These are phyloP conservation scores for Erigeron philadelphicus DNA, from an alignment of 140 eudicot species.

Conservation along the genomic window DNA sequence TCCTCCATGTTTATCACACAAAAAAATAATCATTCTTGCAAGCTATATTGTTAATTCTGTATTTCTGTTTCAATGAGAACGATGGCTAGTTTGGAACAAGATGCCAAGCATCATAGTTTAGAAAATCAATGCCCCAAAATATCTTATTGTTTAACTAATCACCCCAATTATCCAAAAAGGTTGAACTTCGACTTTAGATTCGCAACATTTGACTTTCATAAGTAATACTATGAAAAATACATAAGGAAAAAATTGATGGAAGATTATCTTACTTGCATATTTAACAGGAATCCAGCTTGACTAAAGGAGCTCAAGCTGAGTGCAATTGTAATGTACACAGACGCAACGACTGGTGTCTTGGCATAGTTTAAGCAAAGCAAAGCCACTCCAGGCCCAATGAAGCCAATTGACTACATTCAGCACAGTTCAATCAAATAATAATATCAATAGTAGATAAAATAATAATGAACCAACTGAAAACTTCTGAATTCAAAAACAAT, in stretches of 20 bases:
- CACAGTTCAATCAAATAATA: conserved; percentile 3
- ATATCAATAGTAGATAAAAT: not conserved
- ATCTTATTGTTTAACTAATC: not conserved
- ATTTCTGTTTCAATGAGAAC: not conserved
- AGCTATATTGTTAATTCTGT: not conserved
- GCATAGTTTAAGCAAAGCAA: conserved; percentile 80
- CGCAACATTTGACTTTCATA: not conserved
- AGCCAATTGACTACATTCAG: conserved; percentile 72
- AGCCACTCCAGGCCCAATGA: conserved; percentile 91
- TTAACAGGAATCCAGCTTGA: conserved; percentile 97
- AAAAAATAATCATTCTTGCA: not conserved
- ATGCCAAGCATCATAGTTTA: not conserved
- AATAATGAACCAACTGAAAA: too few species aligned
- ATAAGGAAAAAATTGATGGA: not conserved
- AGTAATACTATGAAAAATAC: not conserved
- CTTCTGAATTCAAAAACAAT: too few species aligned
- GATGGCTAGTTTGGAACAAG: not conserved
- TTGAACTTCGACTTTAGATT: not conserved
- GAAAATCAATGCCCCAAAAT: not conserved
- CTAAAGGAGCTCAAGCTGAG: conserved; percentile 90
- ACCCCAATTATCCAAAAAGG: not conserved
- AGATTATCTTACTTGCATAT: conserved; percentile 74
- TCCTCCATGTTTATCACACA: not conserved
- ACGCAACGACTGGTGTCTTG: conserved; percentile 67
- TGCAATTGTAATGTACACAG: conserved; percentile 65